Conservation (phyloP, 2,329 filamentous ascomycete species). For the Penicillium sp. region DNA sequence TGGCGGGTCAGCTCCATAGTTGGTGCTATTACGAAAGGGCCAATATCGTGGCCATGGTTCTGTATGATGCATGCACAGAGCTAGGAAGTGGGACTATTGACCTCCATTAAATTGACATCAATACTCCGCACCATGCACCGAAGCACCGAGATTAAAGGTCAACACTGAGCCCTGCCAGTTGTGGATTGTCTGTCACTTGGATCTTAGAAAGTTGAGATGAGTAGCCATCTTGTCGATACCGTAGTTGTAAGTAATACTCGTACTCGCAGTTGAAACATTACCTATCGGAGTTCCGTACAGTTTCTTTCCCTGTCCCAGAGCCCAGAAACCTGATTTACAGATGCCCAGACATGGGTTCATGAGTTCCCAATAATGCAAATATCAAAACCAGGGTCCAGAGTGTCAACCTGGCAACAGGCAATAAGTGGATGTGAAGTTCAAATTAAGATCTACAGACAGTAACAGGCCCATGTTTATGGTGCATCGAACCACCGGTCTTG, state of each 20-base stretch:
- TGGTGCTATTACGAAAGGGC: background rate
- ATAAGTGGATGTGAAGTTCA: background rate
- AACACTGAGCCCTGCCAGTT: background rate
- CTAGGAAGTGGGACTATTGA: background rate
- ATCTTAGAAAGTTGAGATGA: background rate
- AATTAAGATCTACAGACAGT: constrained; percentile 10
- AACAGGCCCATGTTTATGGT: constrained; percentile 2
- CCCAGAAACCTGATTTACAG: background rate
- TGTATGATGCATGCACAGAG: background rate
- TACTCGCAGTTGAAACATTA: background rate
- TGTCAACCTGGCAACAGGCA: background rate
- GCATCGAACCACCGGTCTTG: background rate
- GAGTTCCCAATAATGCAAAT: background rate
- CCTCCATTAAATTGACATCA: background rate
- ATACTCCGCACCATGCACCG: background rate
- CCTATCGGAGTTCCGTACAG: background rate
- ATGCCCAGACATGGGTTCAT: background rate
- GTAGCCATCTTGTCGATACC: background rate
- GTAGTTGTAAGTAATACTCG: background rate
- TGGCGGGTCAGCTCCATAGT: constrained; percentile 6
- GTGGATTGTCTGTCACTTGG: background rate
- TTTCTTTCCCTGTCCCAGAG: background rate
- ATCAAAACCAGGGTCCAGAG: background rate
- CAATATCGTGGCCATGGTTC: background rate
- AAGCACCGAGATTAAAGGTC: background rate